Evolutionary conservation across 140 eudicot species (phyloP).

Genomic region (Oenanthe javanica): DNA sequence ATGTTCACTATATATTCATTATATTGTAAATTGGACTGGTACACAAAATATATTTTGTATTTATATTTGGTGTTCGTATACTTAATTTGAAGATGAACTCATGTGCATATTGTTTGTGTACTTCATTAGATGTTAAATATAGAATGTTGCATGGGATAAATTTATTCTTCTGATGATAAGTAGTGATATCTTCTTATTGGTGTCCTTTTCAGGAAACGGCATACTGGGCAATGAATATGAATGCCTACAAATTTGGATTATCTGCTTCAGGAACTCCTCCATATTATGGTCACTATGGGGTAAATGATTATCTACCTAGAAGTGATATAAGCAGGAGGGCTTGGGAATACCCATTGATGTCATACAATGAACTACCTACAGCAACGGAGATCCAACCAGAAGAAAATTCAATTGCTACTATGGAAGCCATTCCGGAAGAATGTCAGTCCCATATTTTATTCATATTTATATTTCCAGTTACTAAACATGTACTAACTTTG

Average conservation of each 20-base stretch:
- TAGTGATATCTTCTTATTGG: background rate
- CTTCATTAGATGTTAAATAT: conserved; percentile 1
- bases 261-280: conserved; percentile 53
- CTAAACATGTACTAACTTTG: background rate
- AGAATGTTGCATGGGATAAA: background rate
- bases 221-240: conserved; percentile 80
- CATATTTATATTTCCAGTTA: conserved; percentile 10
- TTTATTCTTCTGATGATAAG: conserved; percentile 6
- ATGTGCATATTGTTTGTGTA: background rate
- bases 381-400: conserved; percentile 33
- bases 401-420: conserved; percentile 38
- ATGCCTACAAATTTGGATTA: conserved; percentile 55
- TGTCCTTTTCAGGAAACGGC: conserved; percentile 44
- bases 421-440: conserved; percentile 71
- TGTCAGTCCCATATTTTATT: conserved; percentile 40
- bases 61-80: background rate
- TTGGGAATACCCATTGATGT: conserved; percentile 71
- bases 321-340: conserved; percentile 55
- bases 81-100: background rate
- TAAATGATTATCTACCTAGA: conserved; percentile 38
- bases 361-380: conserved; percentile 48
- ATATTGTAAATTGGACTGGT: background rate
- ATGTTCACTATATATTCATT: background rate
- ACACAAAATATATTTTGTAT: background rate
- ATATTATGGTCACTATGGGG: conserved; percentile 58